Evolutionary conservation across 2,329 filamentous ascomycete species (phyloP).

Genomic region (Cladobotryum mycophilum): DNA sequence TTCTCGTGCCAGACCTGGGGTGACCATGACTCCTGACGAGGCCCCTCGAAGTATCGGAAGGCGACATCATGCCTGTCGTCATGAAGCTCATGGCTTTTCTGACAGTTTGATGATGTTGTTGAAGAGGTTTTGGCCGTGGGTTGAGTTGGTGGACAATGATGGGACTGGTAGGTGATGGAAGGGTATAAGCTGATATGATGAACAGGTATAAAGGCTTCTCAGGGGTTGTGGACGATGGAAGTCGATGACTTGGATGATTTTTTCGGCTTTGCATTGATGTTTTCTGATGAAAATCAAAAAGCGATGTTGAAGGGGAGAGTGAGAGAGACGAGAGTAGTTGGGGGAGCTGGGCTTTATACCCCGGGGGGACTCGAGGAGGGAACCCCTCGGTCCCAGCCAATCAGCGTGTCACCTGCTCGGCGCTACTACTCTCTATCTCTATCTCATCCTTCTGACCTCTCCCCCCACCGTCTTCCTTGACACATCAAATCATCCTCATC

Average conservation of each 20-base stretch:
- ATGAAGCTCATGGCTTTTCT: slow-evolving; percentile 5
- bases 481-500: background rate
- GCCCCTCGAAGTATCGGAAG: background rate
- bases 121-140: background rate
- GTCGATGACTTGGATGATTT: background rate
- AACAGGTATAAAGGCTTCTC: background rate
- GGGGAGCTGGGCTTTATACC: background rate
- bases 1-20: slow-evolving; percentile 1
- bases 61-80: slow-evolving; percentile 3
- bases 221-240: background rate
- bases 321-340: background rate
- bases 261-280: background rate
- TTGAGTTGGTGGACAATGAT: background rate
- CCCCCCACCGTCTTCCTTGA: background rate
- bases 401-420: background rate
- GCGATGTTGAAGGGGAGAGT: background rate
- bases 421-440: background rate
- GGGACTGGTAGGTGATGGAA: background rate
- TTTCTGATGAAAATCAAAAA: background rate
- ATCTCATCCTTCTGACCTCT: background rate
- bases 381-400: background rate
- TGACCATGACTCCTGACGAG: background rate
- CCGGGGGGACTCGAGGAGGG: background rate
- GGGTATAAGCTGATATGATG: background rate
- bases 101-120: background rate